These are phyloP conservation scores for Fusarium coicis DNA, from an alignment of 2,329 filamentous ascomycete species.

Conservation along the genomic window DNA sequence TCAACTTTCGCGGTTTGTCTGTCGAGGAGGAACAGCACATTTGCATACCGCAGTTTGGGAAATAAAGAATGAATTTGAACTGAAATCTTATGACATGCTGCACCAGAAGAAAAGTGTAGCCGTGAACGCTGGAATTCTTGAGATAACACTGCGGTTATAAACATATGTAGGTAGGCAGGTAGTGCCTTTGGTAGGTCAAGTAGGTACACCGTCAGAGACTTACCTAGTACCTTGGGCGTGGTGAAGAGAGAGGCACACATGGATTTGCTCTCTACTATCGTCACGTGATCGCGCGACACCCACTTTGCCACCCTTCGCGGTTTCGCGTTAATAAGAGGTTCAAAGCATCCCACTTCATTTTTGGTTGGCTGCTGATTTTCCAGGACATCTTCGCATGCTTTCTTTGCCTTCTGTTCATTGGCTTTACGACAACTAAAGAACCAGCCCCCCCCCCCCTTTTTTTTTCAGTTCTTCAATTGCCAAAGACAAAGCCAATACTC, in stretches of 20 bases:
- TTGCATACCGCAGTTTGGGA: no score
- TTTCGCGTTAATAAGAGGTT: constrained; percentile 30
- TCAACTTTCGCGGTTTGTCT: neutral
- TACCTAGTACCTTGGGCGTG: neutral
- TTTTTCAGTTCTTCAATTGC: neutral
- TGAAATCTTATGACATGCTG: neutral
- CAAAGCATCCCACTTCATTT: constrained; percentile 34
- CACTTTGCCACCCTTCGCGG: constrained; percentile 30
- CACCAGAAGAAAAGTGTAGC: neutral
- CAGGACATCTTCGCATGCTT: neutral
- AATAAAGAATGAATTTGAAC: neutral
- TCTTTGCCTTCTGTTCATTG: neutral
- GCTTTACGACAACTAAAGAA: neutral
- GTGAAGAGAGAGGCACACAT: neutral
- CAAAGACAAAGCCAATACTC: neutral
- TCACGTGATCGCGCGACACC: constrained; percentile 50
- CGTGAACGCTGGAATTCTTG: neutral
- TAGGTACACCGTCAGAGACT: neutral
- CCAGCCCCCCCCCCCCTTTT: no score
- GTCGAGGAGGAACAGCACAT: neutral
- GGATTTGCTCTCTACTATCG: neutral
- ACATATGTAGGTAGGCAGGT: neutral
- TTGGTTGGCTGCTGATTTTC: neutral
- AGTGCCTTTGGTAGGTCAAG: neutral
- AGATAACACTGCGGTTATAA: neutral